Percentiles rank a stretch among this genome's conserved stretches.
phyloP scores from a whole-genome alignment of 1,284 basidiomycete genomes.

The Ganoderma lingzhi region DNA sequence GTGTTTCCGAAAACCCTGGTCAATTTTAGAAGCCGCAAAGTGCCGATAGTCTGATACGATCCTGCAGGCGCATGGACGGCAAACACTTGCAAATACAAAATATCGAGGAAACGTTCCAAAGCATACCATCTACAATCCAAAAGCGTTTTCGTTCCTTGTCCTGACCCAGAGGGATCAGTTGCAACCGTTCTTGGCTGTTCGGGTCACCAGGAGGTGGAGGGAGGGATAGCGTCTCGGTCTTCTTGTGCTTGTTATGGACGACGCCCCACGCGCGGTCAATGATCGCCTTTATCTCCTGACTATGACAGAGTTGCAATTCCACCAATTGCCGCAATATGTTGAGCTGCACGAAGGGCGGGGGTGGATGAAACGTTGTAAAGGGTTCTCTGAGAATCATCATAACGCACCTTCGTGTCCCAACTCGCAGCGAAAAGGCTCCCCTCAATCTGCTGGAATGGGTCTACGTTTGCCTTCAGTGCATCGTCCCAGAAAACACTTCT shows the following conservation, averaged over 20 bases:
- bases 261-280: constrained; percentile 88
- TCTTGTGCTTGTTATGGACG: constrained; percentile 82
- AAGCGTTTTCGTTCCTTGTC: constrained; percentile 76
- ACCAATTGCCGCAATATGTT: constrained; percentile 81
- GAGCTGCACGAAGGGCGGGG: constrained; percentile 54
- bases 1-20: constrained; percentile 16
- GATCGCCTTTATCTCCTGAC: constrained; percentile 66
- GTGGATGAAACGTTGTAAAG: constrained; percentile 19
- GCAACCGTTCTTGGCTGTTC: constrained; percentile 66
- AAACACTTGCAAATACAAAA: constrained; percentile 78
- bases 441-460: constrained; percentile 70
- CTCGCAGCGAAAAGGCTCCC: constrained; percentile 75
- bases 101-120: constrained; percentile 41
- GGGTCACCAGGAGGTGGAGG: constrained; percentile 64
- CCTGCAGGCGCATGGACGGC: constrained; percentile 47
- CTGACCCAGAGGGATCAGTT: constrained; percentile 75
- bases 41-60: constrained; percentile 35
- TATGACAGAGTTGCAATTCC: constrained; percentile 78
- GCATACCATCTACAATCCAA: constrained; percentile 86
- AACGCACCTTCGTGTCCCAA: constrained; percentile 81
- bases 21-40: constrained; percentile 28
- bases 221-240: constrained; percentile 63
- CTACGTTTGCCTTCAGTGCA: constrained; percentile 65
- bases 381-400: constrained; percentile 33
- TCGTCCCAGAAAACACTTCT: constrained; percentile 83